Conservation (phyloP, 306 rosid genomes). For the Vigna radiata region DNA sequence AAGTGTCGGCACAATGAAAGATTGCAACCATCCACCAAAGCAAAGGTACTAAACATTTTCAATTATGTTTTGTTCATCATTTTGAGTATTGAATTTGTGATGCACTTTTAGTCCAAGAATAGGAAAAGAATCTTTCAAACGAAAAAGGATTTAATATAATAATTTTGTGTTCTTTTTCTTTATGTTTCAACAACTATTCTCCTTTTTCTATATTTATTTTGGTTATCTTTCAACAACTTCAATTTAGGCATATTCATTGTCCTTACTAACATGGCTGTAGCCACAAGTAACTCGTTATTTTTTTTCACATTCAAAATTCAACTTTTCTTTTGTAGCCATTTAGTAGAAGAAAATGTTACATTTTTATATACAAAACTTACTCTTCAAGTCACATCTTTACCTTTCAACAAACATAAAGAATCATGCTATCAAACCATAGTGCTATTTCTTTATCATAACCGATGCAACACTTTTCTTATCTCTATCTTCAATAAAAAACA, state of each 20-base stretch:
- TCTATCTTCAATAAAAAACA: no score
- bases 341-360: background rate
- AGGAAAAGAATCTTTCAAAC: background rate
- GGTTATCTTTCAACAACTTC: slow-evolving; percentile 7
- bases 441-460: no score
- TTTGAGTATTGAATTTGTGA: slow-evolving; percentile 1
- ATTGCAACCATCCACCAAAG: background rate
- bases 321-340: slow-evolving; percentile 3
- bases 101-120: background rate
- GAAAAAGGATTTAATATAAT: background rate
- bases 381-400: slow-evolving; percentile 11
- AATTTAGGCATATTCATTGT: background rate
- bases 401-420: slow-evolving; percentile 25
- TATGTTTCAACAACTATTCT: background rate
- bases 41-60: background rate
- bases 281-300: slow-evolving; percentile 6
- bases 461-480: no score
- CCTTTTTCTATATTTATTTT: background rate
- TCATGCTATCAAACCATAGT: background rate
- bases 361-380: background rate
- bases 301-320: background rate
- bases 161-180: background rate
- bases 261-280: slow-evolving; percentile 20
- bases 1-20: slow-evolving; percentile 44
- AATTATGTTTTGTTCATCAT: slow-evolving; percentile 10